Conservation (phyloP, 495 filamentous ascomycete genomes). For the Penicillium coprophilum region DNA sequence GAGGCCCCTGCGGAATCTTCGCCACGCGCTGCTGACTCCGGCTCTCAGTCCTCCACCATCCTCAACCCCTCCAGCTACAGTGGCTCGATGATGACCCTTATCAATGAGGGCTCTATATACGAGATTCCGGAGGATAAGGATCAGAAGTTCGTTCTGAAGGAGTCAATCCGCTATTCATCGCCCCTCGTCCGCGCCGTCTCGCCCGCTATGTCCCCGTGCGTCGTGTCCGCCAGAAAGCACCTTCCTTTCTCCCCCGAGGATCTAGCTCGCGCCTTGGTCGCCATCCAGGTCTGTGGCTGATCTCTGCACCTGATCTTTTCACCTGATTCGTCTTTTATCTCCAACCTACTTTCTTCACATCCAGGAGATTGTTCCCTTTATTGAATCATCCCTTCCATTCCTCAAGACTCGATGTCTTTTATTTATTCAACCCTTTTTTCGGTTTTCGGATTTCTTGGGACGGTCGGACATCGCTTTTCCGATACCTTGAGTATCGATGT, state of each 20-base stretch:
- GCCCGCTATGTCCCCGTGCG: constrained; percentile 23
- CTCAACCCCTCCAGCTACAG: constrained; percentile 42
- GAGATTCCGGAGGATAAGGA: constrained; percentile 35
- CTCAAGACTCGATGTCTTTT: constrained; percentile 19
- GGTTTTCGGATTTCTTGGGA: constrained; percentile 1
- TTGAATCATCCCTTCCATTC: constrained; percentile 8
- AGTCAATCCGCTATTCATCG: constrained; percentile 37
- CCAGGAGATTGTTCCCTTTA: constrained; percentile 22
- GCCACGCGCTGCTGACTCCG: constrained; percentile 29
- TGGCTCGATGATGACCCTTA: constrained; percentile 44
- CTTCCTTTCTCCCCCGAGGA: constrained; percentile 44
- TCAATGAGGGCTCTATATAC: constrained; percentile 26
- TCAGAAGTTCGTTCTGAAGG: constrained; percentile 37
- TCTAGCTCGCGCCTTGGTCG: constrained; percentile 43
- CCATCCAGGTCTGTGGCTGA: constrained; percentile 42
- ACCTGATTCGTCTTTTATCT: not conserved
- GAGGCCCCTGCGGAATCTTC: constrained; percentile 22
- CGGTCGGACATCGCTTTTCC: constrained; percentile 3
- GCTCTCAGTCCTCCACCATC: constrained; percentile 42
- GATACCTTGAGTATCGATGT: not conserved
- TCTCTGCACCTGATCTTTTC: no score
- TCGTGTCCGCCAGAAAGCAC: constrained; percentile 30
- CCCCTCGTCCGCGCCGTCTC: constrained; percentile 37
- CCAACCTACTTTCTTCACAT: constrained; percentile 15
- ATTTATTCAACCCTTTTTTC: constrained; percentile 1